Percentiles rank a stretch among this genome's conserved stretches.
These are phyloP conservation scores for Umbilicus rupestris DNA, from an alignment of 164 flowering plant species.

Conservation along the genomic window DNA sequence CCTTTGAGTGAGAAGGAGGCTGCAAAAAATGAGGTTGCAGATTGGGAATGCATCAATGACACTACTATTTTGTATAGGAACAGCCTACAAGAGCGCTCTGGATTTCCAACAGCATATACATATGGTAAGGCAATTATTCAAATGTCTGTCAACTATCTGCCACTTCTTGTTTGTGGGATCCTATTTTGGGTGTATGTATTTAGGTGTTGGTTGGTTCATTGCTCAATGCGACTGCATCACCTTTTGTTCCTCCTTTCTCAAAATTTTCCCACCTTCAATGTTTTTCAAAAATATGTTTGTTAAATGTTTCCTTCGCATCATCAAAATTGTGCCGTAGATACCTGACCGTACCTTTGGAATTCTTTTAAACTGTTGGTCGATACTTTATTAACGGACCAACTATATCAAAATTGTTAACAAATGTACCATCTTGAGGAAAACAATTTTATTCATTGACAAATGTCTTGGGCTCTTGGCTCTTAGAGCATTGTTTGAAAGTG, in stretches of 20 bases:
- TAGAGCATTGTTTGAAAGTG: too few species aligned
- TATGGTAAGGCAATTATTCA: conserved; percentile 49
- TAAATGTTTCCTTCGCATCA: neutral
- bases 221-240: too few species aligned
- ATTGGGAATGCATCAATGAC: conserved; percentile 98
- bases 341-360: neutral
- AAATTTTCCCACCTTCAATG: too few species aligned
- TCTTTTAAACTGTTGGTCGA: neutral
- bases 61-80: conserved; percentile 74
- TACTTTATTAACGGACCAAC: neutral
- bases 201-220: too few species aligned
- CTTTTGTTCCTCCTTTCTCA: too few species aligned
- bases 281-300: too few species aligned
- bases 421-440: neutral
- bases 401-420: neutral
- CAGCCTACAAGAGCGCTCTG: conserved; percentile 80
- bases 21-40: conserved; percentile 61
- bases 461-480: too few species aligned
- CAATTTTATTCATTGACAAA: too few species aligned
- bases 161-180: neutral
- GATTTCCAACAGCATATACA: conserved; percentile 70
- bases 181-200: neutral
- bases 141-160: neutral
- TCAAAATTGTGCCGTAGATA: neutral
- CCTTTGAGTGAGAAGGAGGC: conserved; percentile 88